Evolutionary conservation across 1,284 basidiomycete genomes (phyloP).

Genomic region (Marasmius oreades): DNA sequence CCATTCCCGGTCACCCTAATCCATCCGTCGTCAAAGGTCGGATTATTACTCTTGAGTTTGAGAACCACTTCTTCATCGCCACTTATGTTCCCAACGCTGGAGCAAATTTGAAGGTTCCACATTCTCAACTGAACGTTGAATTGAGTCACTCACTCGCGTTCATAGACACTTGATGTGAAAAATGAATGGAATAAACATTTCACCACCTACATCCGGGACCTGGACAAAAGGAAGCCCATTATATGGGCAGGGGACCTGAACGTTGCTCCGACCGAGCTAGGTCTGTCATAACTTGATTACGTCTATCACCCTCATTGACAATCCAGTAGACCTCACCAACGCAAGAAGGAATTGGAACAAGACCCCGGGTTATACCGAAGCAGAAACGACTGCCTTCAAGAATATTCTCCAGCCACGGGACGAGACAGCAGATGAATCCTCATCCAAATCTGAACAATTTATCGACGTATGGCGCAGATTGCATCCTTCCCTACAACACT

Average conservation of each 20-base stretch:
- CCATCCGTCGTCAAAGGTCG: conserved; percentile 63
- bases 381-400: conserved; percentile 69
- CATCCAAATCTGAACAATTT: conserved; percentile 42
- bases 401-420: conserved; percentile 54
- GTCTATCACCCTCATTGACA: background rate
- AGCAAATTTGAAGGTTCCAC: conserved; percentile 59
- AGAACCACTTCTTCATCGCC: conserved; percentile 66
- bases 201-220: conserved; percentile 62
- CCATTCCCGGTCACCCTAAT: conserved; percentile 71
- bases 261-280: conserved; percentile 74
- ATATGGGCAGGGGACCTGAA: conserved; percentile 92
- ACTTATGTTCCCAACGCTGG: conserved; percentile 93
- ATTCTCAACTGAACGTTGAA: background rate
- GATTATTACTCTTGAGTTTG: conserved; percentile 81
- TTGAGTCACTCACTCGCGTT: background rate
- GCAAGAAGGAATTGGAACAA: conserved; percentile 77
- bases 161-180: conserved; percentile 68
- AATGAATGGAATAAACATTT: conserved; percentile 78
- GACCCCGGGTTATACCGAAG: conserved; percentile 75
- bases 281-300: conserved; percentile 29
- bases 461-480: conserved; percentile 78
- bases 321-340: conserved; percentile 55
- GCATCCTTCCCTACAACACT: conserved; percentile 70
- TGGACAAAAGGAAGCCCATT: conserved; percentile 78
- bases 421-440: conserved; percentile 9